Percentiles rank a stretch among this genome's conserved stretches.
Conservation (phyloP, 2,329 filamentous ascomycete species). For the Colletotrichum simmondsii region DNA sequence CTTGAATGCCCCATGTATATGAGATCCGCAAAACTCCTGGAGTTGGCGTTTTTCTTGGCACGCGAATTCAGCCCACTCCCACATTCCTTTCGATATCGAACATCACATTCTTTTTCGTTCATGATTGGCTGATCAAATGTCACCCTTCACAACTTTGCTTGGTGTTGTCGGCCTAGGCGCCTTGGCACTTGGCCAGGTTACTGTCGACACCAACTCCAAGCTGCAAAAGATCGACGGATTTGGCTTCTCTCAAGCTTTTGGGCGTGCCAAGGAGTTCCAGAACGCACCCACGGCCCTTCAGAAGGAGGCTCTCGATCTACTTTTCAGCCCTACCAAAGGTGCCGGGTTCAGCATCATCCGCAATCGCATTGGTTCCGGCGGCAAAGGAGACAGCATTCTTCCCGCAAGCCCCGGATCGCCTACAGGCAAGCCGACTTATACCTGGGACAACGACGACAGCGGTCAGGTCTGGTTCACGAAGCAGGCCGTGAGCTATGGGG, state of each 20-base stretch:
- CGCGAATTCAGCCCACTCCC: neutral
- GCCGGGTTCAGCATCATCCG: conserved; percentile 62
- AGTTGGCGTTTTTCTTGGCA: neutral
- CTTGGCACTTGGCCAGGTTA: conserved; percentile 40
- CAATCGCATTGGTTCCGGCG: conserved; percentile 57
- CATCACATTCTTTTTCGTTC: neutral
- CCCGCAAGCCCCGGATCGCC: conserved; percentile 57
- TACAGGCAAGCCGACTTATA: conserved; percentile 51
- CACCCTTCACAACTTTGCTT: neutral
- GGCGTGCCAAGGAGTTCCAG: conserved; percentile 52
- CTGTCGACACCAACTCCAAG: conserved; percentile 40
- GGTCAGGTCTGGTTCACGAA: conserved; percentile 64
- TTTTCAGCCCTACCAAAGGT: conserved; percentile 56
- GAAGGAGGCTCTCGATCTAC: conserved; percentile 52
- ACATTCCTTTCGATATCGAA: neutral
- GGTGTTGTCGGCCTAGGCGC: neutral
- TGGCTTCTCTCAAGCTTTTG: conserved; percentile 60
- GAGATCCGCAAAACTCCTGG: neutral
- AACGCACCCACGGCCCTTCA: conserved; percentile 44
- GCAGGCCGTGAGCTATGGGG: conserved; percentile 54
- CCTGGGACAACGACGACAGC: conserved; percentile 57
- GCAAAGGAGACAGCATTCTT: conserved; percentile 48
- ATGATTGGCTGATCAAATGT: neutral
- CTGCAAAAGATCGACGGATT: conserved; percentile 57
- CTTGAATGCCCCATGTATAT: neutral